Base-by-base conservation (phyloP, 371 early-diverging fungal genomes). In the Dentiscutata heterogama region DNA sequence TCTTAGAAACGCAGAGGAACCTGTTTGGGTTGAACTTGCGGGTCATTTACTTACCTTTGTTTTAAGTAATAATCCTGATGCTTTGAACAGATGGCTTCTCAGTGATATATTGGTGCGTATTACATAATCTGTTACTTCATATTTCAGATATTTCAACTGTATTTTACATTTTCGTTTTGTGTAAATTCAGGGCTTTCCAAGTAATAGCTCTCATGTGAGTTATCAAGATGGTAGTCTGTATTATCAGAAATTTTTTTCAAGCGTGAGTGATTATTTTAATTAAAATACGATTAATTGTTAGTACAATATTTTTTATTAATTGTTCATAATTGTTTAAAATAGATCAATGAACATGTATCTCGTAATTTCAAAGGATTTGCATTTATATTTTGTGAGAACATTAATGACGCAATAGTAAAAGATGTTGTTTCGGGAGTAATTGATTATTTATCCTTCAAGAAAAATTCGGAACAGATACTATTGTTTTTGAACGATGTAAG, bases 281-380 rank as follows among this genome's bases (percentile, higher is more conserved):
- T 20, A 46, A 46, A 46, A 46, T 77, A 81, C 20, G 51, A 56
- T 25, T 81, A 82, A 25, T 80, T 82, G 29, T 75, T 82, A 78
- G 83, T 80, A 18, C 2, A 27, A 7, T 29, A 46, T 39, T 2
- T 2, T 42, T 67, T 20, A 3, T 84, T 83, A n/a, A 73, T 82
- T 58, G 84, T 82, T 78, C 83, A 85, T 58, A 77, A 80, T 11
- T 11, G 10, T 46, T 46, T 20, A 80, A 78, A 39, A 82, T 74
- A 46, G 73, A 84, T 87, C 78, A 86, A 85, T 25, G 77, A 82
- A 35, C 74, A 76, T 20, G 67, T 84, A 11, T 85, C 84, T 10
- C 39, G 68, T 7, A 53, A 81, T 42, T 87, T 85, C 76, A 61
- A 50, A 27, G 79, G 81, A 11, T 61, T 84, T 71, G 64, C 83